phyloP scores from a whole-genome alignment of 352 stramenopile species.

The Blastocystis sp. region DNA sequence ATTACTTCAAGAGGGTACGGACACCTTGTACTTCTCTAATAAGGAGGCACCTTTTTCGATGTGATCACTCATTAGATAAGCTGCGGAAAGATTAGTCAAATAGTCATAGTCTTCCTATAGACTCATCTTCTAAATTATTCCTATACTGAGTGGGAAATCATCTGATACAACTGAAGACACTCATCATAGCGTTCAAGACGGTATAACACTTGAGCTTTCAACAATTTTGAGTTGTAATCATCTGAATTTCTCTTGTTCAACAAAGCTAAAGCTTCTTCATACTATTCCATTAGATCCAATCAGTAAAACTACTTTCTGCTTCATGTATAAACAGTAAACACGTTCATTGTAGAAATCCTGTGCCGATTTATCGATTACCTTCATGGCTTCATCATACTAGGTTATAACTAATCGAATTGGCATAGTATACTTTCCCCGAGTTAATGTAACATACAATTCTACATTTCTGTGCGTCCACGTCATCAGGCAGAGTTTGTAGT shows the following conservation, averaged over 20 bases:
- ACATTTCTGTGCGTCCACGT: slow-evolving; percentile 60
- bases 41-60: neutral
- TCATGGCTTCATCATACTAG: slow-evolving; percentile 58
- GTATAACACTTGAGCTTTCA: slow-evolving; percentile 55
- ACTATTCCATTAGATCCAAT: neutral
- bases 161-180: slow-evolving; percentile 30
- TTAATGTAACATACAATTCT: slow-evolving; percentile 44
- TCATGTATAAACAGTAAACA: slow-evolving; percentile 43
- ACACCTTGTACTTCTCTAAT: slow-evolving; percentile 51
- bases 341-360: slow-evolving; percentile 42
- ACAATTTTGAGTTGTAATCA: neutral
- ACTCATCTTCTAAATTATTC: neutral
- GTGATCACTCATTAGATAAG: slow-evolving; percentile 20
- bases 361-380: slow-evolving; percentile 47
- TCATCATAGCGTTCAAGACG: slow-evolving; percentile 57
- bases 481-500: slow-evolving; percentile 51
- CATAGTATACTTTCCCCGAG: slow-evolving; percentile 6
- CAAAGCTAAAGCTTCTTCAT: slow-evolving; percentile 10
- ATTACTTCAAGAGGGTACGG: neutral
- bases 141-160: neutral
- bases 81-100: slow-evolving; percentile 49
- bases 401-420: neutral
- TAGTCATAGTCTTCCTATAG: slow-evolving; percentile 44
- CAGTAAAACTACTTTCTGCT: slow-evolving; percentile 8
- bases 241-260: slow-evolving; percentile 18